Evolutionary conservation across 345 rosid species (phyloP), one percentile per base, ranked within the genome.

Genomic region (Clarkia xantiana): DNA sequence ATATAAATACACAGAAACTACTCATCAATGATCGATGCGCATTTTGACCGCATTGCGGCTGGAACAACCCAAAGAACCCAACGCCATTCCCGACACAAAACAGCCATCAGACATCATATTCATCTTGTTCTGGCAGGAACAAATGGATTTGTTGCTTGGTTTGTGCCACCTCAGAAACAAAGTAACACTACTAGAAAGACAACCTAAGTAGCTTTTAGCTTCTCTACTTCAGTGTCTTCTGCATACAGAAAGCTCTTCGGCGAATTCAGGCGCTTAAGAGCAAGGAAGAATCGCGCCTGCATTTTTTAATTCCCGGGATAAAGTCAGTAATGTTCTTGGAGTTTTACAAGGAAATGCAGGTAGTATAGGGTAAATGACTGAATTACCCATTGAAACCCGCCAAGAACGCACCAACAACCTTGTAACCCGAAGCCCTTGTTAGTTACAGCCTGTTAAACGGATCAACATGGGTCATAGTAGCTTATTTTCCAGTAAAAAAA

Each of bases 311-410:
- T 14, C 16, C 17, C 29, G 6, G 18, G 25, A 22, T 22, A 36
- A 39, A 47, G 25, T 22, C 25, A 22, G 25, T 22, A 22, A 22
- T 22, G 25, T 2, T 22, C 25, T 22, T 39, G 47, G 50, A 4
- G 18, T 11, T 15, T 29, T 22, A 8, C 9, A 9, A 39, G 40
- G 23, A 10, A 45, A 46, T 41, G 42, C 15, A 14, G 15, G 10
- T 14, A 23, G 10, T 61, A 53, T 29, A 14, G 47, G 48, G 56
- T 34, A 40, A 46, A 47, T 11, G 45, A 14, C 14, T 5, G 18
- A 20, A 70, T 68, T 82, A 82, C 95, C 95, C 81, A 82, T 59
- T 76, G 93, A 59, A 86, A 86, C 52, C 79, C 88, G 13, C 75
- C 67, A 18, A 82, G 79, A 7, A 73, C 62, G n/a, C 41, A 79